A percentile compares a stretch with the other conserved stretches of the same genome.
phyloP scores from a whole-genome alignment of 768 basidiomycete species.

The Russula earlei region DNA sequence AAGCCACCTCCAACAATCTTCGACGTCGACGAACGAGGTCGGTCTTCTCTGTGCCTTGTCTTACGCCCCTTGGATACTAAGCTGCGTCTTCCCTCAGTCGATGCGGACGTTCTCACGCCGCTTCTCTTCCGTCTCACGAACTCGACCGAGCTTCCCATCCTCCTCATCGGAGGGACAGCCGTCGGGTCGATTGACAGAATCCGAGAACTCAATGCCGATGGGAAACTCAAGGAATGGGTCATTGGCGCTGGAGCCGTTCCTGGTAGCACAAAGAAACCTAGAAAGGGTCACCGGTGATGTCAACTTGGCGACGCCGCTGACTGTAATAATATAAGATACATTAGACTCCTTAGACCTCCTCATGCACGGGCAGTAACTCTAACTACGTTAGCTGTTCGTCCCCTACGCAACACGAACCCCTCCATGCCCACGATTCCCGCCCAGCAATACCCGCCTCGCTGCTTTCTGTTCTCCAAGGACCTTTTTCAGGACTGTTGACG shows the following conservation, averaged over 20 bases:
- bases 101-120: slow-evolving; percentile 52
- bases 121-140: slow-evolving; percentile 54
- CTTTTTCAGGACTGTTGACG: background rate
- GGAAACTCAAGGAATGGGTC: slow-evolving; percentile 43
- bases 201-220: slow-evolving; percentile 38
- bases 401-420: background rate
- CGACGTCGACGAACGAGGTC: slow-evolving; percentile 57
- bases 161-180: slow-evolving; percentile 57
- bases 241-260: slow-evolving; percentile 49
- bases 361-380: background rate
- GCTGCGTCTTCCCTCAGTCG: slow-evolving; percentile 34
- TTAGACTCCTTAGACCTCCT: slow-evolving; percentile 1
- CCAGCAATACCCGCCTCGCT: background rate
- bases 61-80: background rate
- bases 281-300: slow-evolving; percentile 25
- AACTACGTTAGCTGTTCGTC: background rate
- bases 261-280: slow-evolving; percentile 39
- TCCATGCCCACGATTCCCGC: background rate
- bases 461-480: background rate
- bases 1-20: slow-evolving; percentile 56
- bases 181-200: slow-evolving; percentile 47
- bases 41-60: slow-evolving; percentile 3
- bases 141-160: slow-evolving; percentile 46
- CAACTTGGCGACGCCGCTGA: background rate
- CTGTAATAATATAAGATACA: slow-evolving; percentile 4